A percentile compares a stretch with the other conserved stretches of the same genome.
These are phyloP conservation scores for Dioszegia aurantiaca DNA, from an alignment of 768 basidiomycete species.

Conservation along the genomic window DNA sequence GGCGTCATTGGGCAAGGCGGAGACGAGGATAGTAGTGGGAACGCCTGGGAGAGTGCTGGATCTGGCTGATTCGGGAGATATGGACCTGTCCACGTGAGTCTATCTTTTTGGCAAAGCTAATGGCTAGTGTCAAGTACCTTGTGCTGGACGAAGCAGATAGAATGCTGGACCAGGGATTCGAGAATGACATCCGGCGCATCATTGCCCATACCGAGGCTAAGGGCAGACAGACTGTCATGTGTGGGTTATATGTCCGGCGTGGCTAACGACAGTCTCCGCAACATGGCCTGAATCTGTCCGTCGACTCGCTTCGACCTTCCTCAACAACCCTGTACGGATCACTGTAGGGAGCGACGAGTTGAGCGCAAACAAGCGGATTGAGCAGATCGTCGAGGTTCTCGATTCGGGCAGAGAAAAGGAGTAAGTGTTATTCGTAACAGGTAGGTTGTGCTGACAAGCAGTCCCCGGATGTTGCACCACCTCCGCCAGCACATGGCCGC, in stretches of 20 bases:
- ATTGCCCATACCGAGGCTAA: conserved; percentile 62
- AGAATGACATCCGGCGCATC: conserved; percentile 92
- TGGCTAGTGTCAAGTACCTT: conserved; percentile 73
- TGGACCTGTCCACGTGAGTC: conserved; percentile 73
- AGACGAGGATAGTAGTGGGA: conserved; percentile 76
- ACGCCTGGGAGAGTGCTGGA: conserved; percentile 93
- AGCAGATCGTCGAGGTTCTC: conserved; percentile 87
- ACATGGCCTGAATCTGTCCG: conserved; percentile 97
- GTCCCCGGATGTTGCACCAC: conserved; percentile 49
- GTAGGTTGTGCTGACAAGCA: conserved; percentile 17
- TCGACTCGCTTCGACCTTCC: conserved; percentile 81
- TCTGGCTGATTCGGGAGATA: conserved; percentile 78
- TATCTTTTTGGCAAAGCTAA: conserved; percentile 4
- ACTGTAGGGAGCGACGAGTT: conserved; percentile 95
- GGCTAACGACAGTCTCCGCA: conserved; percentile 69
- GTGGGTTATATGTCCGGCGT: conserved; percentile 56
- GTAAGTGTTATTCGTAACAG: conserved; percentile 57
- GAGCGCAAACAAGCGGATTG: conserved; percentile 89
- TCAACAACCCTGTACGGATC: conserved; percentile 75
- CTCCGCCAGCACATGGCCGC: conserved; percentile 53
- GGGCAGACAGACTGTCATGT: conserved; percentile 91
- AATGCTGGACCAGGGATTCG: conserved; percentile 97
- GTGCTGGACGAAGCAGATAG: conserved; percentile 97
- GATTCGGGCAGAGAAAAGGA: conserved; percentile 82
- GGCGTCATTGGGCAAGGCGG: conserved; percentile 62